A percentile compares a stretch with the other conserved stretches of the same genome.
These are phyloP conservation scores for Ustilago bromivora DNA, from an alignment of 1,284 basidiomycete genomes.

Conservation along the genomic window DNA sequence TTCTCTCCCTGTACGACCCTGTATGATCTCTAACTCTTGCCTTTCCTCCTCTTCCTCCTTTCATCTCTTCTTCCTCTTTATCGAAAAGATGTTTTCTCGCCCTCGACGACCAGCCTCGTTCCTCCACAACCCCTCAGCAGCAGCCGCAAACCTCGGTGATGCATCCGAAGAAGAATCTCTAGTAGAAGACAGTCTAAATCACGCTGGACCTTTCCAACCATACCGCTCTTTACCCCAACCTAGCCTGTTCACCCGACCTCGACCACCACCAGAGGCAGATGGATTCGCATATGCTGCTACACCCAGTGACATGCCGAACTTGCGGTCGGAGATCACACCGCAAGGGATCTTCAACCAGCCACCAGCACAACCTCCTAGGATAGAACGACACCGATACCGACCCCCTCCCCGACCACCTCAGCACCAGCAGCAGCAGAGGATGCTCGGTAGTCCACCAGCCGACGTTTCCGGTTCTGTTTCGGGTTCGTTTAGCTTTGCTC, in stretches of 20 bases:
- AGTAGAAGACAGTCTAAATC: slow-evolving; percentile 19
- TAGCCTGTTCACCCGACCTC: slow-evolving; percentile 6
- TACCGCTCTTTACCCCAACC: not conserved
- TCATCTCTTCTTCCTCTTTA: not conserved
- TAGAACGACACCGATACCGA: not conserved
- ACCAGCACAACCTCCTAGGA: not conserved
- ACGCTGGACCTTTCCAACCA: not conserved
- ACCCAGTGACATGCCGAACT: slow-evolving; percentile 2
- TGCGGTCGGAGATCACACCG: not conserved
- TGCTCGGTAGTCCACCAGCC: not conserved
- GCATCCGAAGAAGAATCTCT: not conserved
- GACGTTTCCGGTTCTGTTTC: not conserved
- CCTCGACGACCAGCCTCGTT: not conserved
- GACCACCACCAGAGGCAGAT: not conserved
- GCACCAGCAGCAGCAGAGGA: not conserved
- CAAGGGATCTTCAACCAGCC: not conserved
- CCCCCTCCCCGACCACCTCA: not conserved
- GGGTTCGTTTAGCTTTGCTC: not conserved
- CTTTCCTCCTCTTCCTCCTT: not conserved
- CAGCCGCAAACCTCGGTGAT: not conserved
- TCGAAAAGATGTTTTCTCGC: not conserved
- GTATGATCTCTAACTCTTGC: not conserved
- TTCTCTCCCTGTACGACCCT: not conserved
- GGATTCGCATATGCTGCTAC: slow-evolving; percentile 13
- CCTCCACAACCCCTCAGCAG: slow-evolving; percentile 1